Base-by-base conservation (phyloP, 495 filamentous ascomycete genomes). In the Penicillium salamii region DNA sequence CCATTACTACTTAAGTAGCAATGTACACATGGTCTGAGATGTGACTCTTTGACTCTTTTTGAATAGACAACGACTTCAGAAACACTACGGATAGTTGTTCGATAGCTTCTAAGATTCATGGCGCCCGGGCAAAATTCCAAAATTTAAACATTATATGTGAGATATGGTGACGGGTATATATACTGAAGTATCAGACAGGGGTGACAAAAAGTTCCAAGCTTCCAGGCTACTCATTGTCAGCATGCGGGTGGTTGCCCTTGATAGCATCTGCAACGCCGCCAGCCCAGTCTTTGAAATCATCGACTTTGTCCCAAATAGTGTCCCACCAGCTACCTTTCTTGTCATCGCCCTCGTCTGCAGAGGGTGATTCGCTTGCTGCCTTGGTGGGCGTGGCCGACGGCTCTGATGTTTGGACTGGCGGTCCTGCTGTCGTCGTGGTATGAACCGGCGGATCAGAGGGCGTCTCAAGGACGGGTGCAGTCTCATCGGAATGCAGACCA, bases 401-500 rank as follows among this genome's bases (percentile, higher is more conserved):
- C 5, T 32, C 42, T 11, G 46, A 28, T 1, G 52, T 29, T 3
- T 46, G 43, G 17, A 52, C 23, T 11, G 36, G 20, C 8, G 37
- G 28, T 17, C 38, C 20, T 18, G 24, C 33, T 24, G 49, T 44
- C 5, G 56, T 18, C 3, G 52, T 24, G 21, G 55, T 38, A 38
- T 39, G 51, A 23, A 52, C 40, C 11, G 67, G 67, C 21, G 67
- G 71, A 54, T 79, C 75, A n/a, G 64, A 46, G 12, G 70, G 68
- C 17, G 46, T 59, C 11, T 70, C 71, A 6, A 73, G 51, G n/a
- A 47, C 42, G 1, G 66, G 62, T 6, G 63, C 38, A 21, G 61
- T 52, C 15, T 66, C 58, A 49, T 84, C 80, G 1, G 78, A 80
- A 62, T 92, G 88, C 7, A 86, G 66, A 1, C 86, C 89, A 3